phyloP scores from a whole-genome alignment of 192 early-diverging fungal species.

The Neocallimastix lanati region DNA sequence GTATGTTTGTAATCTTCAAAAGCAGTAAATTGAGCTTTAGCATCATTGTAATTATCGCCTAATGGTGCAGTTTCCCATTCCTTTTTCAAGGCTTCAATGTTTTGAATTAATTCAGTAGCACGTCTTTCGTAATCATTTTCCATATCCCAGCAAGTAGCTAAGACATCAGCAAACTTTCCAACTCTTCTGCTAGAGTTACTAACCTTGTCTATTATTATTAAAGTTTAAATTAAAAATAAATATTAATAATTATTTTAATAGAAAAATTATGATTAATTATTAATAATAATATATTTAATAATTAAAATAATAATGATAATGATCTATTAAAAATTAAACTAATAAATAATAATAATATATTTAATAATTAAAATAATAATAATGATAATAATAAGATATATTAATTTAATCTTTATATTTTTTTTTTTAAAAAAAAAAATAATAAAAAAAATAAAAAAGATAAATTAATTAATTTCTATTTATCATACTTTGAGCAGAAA shows the following conservation, averaged over 20 bases:
- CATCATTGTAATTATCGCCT: constrained; percentile 49
- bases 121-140: constrained; percentile 81
- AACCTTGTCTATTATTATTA: constrained; percentile 64
- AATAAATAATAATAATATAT: no score
- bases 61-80: constrained; percentile 50
- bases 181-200: constrained; percentile 81
- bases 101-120: constrained; percentile 51
- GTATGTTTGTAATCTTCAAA: constrained; percentile 75
- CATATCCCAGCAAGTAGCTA: constrained; percentile 83
- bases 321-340: no score
- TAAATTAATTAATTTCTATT: no score
- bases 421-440: background rate
- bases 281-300: no score
- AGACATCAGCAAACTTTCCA: constrained; percentile 75
- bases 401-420: no score
- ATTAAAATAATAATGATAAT: no score
- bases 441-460: no score
- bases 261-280: no score
- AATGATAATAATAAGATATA: no score
- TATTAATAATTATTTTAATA: no score
- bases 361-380: no score
- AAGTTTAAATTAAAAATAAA: no score
- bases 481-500: constrained; percentile 54
- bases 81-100: constrained; percentile 36
- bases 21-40: constrained; percentile 44